Conservation (phyloP, 1,139 yeast species). For the Yamadazyma dushanensis region DNA sequence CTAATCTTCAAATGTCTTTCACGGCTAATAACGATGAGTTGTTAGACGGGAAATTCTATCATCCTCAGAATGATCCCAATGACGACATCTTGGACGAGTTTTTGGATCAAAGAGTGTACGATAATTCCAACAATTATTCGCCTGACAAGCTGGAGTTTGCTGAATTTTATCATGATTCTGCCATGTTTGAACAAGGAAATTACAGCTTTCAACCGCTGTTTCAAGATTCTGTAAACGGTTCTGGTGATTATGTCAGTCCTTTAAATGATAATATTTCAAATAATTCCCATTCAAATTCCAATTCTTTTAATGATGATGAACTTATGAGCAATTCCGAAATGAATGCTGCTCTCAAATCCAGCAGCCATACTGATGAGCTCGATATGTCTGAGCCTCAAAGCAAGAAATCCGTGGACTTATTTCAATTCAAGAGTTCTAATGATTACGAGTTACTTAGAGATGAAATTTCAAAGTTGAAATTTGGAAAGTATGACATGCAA, state of each 20-base stretch:
- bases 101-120: slow-evolving; percentile 56
- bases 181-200: not conserved
- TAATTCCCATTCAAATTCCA: slow-evolving; percentile 2
- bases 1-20: slow-evolving; percentile 6
- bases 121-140: slow-evolving; percentile 25
- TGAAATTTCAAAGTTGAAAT: slow-evolving; percentile 54
- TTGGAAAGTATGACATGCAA: slow-evolving; percentile 49
- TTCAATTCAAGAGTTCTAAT: slow-evolving; percentile 1
- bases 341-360: not conserved
- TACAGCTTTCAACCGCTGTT: slow-evolving; percentile 1
- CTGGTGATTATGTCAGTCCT: slow-evolving; percentile 7
- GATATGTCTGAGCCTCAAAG: not conserved
- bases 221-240: not conserved
- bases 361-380: slow-evolving; percentile 1
- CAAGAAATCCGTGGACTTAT: no score
- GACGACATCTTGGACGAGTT: slow-evolving; percentile 55
- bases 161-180: slow-evolving; percentile 11
- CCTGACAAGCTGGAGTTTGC: slow-evolving; percentile 16
- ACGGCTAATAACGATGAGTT: slow-evolving; percentile 6
- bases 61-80: slow-evolving; percentile 18
- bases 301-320: slow-evolving; percentile 4
- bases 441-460: slow-evolving; percentile 50
- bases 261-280: slow-evolving; percentile 3
- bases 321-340: slow-evolving; percentile 1
- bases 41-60: slow-evolving; percentile 6